Evolutionary conservation across 176 grass and related monocot species (phyloP).

Genomic region (Chloris gayana): DNA sequence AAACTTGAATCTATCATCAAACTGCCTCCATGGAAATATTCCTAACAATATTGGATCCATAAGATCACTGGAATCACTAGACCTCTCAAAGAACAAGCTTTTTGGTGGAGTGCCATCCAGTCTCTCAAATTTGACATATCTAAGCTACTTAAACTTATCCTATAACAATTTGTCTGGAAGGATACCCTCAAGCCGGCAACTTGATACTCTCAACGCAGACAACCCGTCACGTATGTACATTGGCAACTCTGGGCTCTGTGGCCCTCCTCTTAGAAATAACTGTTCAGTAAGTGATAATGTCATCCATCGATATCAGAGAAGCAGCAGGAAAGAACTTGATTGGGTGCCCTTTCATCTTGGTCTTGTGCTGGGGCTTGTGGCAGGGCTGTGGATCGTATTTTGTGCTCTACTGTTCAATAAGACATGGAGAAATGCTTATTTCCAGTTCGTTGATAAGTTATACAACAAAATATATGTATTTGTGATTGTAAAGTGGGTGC

Average conservation of each 20-base stretch:
- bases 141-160: constrained; percentile 39
- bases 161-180: constrained; percentile 41
- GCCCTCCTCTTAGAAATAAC: background rate
- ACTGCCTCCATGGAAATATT: constrained; percentile 9
- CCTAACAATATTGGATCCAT: constrained; percentile 19
- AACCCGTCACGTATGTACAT: background rate
- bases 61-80: constrained; percentile 42
- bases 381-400: background rate
- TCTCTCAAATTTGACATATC: constrained; percentile 21
- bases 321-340: background rate
- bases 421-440: background rate
- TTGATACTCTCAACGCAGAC: constrained; percentile 22
- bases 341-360: background rate
- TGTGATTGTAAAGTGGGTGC: background rate
- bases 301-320: background rate
- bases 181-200: constrained; percentile 39
- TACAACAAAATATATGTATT: background rate
- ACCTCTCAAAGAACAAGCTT: constrained; percentile 41
- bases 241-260: background rate
- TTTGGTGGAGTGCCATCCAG: constrained; percentile 19
- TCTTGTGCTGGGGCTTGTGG: background rate
- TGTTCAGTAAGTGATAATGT: background rate
- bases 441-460: background rate
- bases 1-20: constrained; percentile 40
- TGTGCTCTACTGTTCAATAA: background rate